Evolutionary conservation across 148 eudicot genomes (phyloP).

Genomic region (Spergularia marina): DNA sequence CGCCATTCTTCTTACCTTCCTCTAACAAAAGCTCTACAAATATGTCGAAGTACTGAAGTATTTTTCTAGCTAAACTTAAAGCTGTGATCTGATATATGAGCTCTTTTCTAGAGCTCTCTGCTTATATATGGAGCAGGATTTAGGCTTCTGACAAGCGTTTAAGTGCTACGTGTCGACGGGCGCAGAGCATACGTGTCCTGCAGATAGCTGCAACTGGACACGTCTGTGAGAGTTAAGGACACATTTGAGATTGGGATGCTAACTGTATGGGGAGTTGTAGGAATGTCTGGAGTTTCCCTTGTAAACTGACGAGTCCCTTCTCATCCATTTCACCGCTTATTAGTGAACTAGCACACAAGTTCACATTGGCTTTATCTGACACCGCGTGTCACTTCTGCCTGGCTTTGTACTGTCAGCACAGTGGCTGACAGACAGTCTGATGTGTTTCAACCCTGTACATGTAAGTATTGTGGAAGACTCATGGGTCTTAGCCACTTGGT

Average conservation of each 20-base stretch:
- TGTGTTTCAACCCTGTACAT: background rate
- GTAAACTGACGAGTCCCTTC: background rate
- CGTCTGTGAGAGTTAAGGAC: slow-evolving; percentile 14
- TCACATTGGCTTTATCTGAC: too few relatives aligned
- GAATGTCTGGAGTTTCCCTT: background rate
- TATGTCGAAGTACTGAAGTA: background rate
- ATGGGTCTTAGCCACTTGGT: background rate
- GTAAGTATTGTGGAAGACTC: too few relatives aligned
- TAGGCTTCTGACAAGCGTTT: background rate
- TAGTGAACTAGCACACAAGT: too few relatives aligned
- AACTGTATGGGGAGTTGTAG: background rate
- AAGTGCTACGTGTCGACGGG: slow-evolving; percentile 9
- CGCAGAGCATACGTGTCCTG: slow-evolving; percentile 18
- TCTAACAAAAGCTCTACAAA: background rate
- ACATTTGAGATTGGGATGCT: background rate
- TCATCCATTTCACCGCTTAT: slow-evolving; percentile 8
- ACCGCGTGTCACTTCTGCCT: too few relatives aligned
- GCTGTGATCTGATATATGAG: background rate
- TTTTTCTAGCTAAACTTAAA: background rate
- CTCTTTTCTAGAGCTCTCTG: background rate
- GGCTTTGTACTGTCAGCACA: too few relatives aligned
- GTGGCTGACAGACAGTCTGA: background rate
- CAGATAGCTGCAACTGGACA: slow-evolving; percentile 15
- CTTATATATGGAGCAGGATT: background rate
- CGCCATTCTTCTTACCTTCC: slow-evolving; percentile 40